Base-by-base conservation (phyloP, 805 yeast species). In the Candida piceae region DNA sequence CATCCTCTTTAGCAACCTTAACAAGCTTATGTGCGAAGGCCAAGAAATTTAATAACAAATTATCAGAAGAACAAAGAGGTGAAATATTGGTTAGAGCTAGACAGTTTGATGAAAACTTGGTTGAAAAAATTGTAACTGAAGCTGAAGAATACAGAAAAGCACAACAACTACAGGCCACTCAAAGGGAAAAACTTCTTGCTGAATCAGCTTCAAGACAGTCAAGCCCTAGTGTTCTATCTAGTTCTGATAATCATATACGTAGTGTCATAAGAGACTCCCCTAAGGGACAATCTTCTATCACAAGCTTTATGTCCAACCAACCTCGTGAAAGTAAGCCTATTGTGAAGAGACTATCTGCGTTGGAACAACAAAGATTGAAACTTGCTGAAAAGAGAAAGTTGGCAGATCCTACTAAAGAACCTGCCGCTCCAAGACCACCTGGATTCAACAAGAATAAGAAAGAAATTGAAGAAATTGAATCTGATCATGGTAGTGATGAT, bases 21-120 rank as follows among this genome's bases (percentile, higher is more conserved):
- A 78, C 82, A 0, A 75, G 72, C 39, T 76, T 79, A 50, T 88
- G 83, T 26, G 66, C 78, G 2, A 77, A 72, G 42, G 80, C 86
- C 0, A 79, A 76, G 46, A 76, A 70, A 45, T 80, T 70, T 54
- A 81, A 81, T 41, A 87, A 80, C 53, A 84, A 78, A 53, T 63
- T 90, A 30, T 70, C 79, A 1, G 78, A 72, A 19, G 74, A 75
- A 29, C 95, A 88, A 52, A 64, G 83, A 5, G 63, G 69, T 16
- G 80, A 78, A 33, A 72, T 89, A 24, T 55, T 87, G 25, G 62
- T 74, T 1, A 72, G 76, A 44, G 87, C 86, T 0, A 67, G 77
- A 40, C 64, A 62, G 19, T 70, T 80, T 41, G 76, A 84, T 50
- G 56, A 58, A 5, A 61, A 57, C 0, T 50, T 80, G 34, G 87